Conservation (phyloP, 176 grass and related monocot genomes). For the Lolium rigidum region DNA sequence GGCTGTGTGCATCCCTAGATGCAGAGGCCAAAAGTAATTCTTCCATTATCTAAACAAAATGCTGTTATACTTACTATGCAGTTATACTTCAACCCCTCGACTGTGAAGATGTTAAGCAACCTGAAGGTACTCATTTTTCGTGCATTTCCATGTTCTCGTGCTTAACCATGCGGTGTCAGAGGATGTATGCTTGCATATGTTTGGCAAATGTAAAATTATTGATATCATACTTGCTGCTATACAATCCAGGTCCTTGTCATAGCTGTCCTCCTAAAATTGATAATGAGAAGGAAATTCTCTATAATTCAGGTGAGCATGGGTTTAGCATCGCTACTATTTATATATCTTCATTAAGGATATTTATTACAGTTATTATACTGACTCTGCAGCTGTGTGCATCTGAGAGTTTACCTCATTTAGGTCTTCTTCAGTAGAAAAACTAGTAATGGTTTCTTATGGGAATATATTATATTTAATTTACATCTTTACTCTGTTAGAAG, state of each 20-base stretch:
- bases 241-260: slow-evolving; percentile 80
- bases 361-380: not conserved
- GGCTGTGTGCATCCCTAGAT: slow-evolving; percentile 12
- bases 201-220: slow-evolving; percentile 35
- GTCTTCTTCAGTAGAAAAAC: not conserved
- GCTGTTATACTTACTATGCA: slow-evolving; percentile 45
- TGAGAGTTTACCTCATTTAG: not conserved
- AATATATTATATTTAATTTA: not conserved
- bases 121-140: slow-evolving; percentile 74
- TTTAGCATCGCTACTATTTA: not conserved
- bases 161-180: not conserved
- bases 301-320: slow-evolving; percentile 80
- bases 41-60: slow-evolving; percentile 10
- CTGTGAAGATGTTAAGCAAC: slow-evolving; percentile 99
- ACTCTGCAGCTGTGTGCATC: not conserved
- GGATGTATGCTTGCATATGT: not conserved
- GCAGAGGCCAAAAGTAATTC: not conserved
- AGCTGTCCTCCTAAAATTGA: slow-evolving; percentile 87
- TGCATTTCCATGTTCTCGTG: slow-evolving; percentile 36
- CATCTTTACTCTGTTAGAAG: slow-evolving; percentile 19
- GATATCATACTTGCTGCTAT: slow-evolving; percentile 15
- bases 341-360: slow-evolving; percentile 21
- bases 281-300: slow-evolving; percentile 94
- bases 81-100: slow-evolving; percentile 99
- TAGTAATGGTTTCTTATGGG: not conserved